Percentiles rank a stretch among this genome's conserved stretches.
These are phyloP conservation scores for Spathaspora hagerdaliae DNA, from an alignment of 805 yeast species.

Conservation along the genomic window DNA sequence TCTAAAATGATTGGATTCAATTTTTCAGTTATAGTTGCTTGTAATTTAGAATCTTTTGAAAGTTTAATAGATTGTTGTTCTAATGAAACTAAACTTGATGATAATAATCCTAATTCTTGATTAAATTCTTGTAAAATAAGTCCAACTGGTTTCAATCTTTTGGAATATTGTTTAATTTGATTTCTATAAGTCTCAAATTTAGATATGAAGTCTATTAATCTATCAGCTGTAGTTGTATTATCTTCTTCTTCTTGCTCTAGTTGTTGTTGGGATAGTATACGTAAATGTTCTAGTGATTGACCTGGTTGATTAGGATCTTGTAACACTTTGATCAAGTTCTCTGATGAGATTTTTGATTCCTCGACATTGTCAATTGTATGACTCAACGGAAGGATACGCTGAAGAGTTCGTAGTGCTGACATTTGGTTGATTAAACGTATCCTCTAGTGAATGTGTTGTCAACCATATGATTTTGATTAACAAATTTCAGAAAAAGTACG, in stretches of 20 bases:
- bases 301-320: not conserved
- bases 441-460: too few relatives aligned
- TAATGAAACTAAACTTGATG: constrained; percentile 27
- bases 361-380: not conserved
- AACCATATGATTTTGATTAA: too few relatives aligned
- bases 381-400: constrained; percentile 1
- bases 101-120: constrained; percentile 36
- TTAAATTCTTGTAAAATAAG: constrained; percentile 54
- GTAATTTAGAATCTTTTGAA: constrained; percentile 22
- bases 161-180: constrained; percentile 24
- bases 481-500: too few relatives aligned
- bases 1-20: constrained; percentile 77
- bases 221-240: not conserved
- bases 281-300: constrained; percentile 4
- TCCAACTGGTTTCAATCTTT: constrained; percentile 47
- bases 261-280: not conserved
- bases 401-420: constrained; percentile 1
- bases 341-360: not conserved
- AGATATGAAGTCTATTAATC: not conserved
- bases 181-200: constrained; percentile 16
- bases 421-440: not conserved
- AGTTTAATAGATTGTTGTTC: constrained; percentile 32
- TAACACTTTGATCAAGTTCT: not conserved
- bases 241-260: not conserved
- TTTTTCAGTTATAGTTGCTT: constrained; percentile 29